Evolutionary conservation across 257 asterid species (phyloP).

Genomic region (Striga asiatica): DNA sequence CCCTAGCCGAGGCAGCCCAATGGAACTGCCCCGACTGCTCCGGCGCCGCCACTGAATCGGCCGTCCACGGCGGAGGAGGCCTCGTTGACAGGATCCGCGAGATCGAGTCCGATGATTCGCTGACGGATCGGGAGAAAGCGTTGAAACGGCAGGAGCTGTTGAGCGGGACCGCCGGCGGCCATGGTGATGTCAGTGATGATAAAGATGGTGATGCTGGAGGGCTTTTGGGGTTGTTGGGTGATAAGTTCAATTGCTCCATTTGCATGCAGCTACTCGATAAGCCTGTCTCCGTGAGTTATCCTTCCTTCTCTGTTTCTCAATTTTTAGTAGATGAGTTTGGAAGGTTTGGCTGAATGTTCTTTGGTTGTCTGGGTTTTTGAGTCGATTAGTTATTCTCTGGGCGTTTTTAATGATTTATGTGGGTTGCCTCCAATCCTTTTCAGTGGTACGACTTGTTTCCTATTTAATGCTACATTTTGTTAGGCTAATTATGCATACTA

Average conservation of each 20-base stretch:
- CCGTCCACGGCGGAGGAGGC: constrained; percentile 29
- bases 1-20: constrained; percentile 41
- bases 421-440: too few relatives aligned
- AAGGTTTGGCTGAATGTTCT: too few relatives aligned
- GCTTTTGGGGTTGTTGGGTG: constrained; percentile 51
- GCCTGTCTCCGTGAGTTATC: constrained; percentile 64
- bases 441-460: too few relatives aligned
- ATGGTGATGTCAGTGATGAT: neutral
- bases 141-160: constrained; percentile 63
- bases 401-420: too few relatives aligned
- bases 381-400: too few relatives aligned
- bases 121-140: constrained; percentile 64
- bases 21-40: constrained; percentile 86
- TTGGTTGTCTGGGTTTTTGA: too few relatives aligned
- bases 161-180: constrained; percentile 27
- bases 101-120: constrained; percentile 55
- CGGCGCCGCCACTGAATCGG: constrained; percentile 10
- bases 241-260: constrained; percentile 63
- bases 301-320: neutral
- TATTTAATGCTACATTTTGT: too few relatives aligned
- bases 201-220: constrained; percentile 24
- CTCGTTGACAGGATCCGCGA: constrained; percentile 53
- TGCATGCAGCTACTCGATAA: constrained; percentile 90
- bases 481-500: too few relatives aligned
- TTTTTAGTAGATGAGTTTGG: constrained; percentile 6